These are phyloP conservation scores for Strobilomyces dryophilus DNA, from an alignment of 768 basidiomycete genomes.

Conservation along the genomic window DNA sequence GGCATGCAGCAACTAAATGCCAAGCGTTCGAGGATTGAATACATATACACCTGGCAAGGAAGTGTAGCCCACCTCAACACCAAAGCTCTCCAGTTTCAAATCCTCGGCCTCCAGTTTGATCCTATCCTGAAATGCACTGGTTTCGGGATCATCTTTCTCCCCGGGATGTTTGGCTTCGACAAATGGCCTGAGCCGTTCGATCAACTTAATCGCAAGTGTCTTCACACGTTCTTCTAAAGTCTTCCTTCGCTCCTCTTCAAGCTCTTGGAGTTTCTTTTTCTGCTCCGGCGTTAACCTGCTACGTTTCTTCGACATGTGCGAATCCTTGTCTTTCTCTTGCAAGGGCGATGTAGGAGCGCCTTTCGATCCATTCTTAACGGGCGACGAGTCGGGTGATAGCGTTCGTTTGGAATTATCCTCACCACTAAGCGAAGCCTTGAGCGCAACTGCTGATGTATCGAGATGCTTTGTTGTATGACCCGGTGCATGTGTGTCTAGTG, in stretches of 20 bases:
- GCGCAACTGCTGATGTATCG: conserved; percentile 15
- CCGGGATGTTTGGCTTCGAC: conserved; percentile 87
- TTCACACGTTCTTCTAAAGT: conserved; percentile 77
- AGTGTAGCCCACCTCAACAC: conserved; percentile 69
- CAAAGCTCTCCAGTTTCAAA: conserved; percentile 95
- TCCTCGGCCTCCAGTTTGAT: conserved; percentile 88
- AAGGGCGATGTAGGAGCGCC: conserved; percentile 22
- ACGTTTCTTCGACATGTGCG: conserved; percentile 30
- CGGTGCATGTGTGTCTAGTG: conserved; percentile 4
- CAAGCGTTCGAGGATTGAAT: neutral
- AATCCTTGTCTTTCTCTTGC: conserved; percentile 39
- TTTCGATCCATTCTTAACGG: conserved; percentile 19
- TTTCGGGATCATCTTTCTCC: conserved; percentile 79
- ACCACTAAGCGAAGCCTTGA: conserved; percentile 14
- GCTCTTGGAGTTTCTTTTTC: conserved; percentile 73
- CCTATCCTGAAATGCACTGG: conserved; percentile 66
- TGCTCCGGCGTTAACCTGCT: conserved; percentile 76
- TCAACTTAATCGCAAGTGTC: conserved; percentile 70
- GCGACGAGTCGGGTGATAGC: conserved; percentile 12
- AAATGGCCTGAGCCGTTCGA: conserved; percentile 83
- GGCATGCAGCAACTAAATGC: conserved; percentile 70
- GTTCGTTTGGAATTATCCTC: conserved; percentile 20
- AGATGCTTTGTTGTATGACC: conserved; percentile 4
- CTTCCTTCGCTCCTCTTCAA: conserved; percentile 77
- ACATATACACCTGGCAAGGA: neutral